Evolutionary conservation across 495 filamentous ascomycete genomes (phyloP), one percentile per base, ranked within the genome.

Genomic region (Lasiosphaeria miniovina): DNA sequence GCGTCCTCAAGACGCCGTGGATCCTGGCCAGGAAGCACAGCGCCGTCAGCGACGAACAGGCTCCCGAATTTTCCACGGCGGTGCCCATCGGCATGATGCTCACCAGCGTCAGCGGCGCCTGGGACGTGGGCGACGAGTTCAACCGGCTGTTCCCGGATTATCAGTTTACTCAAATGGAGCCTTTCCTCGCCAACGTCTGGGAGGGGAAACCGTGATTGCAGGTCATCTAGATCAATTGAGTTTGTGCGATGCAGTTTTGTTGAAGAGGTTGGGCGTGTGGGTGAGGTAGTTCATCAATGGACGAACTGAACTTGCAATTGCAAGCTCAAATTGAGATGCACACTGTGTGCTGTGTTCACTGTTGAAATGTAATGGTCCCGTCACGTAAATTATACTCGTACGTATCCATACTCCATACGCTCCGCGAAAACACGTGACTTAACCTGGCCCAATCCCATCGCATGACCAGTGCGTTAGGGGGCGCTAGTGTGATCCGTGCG

Each of bases 91-190:
- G 79, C 2, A 72, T 81, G 32, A 52, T 84, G 3, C 53, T 84
- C 12, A 76, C 67, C n/a, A 74, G 71, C 49, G 52, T 64, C 0
- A 70, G 64, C 0, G 76, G 76, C 10, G 75, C 71, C 0, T 79
- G 68, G 64, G 61, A 68, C 49, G 71, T 79, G 0, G 80, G 77
- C 31, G 77, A 84, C 55, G 81, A 80, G 61, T 80, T 71, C 65
- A 86, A 86, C 63, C 65, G 67, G 32, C 57, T 85, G 34, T 63
- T 85, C 17, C 79, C 82, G 1, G 76, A 82, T n/a, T 82, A 79
- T 54, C 55, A 79, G 64, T 82, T 85, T 57, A 77, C 73, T 14
- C 14, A 64, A n/a, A 61, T 70, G 5, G 77, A 82, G 59, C 72
- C 75, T 0, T 86, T 85, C 53, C 61, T 86, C 15, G 57, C 65